phyloP scores from a whole-genome alignment of 2,329 filamentous ascomycete species.

The Colletotrichum sp. region DNA sequence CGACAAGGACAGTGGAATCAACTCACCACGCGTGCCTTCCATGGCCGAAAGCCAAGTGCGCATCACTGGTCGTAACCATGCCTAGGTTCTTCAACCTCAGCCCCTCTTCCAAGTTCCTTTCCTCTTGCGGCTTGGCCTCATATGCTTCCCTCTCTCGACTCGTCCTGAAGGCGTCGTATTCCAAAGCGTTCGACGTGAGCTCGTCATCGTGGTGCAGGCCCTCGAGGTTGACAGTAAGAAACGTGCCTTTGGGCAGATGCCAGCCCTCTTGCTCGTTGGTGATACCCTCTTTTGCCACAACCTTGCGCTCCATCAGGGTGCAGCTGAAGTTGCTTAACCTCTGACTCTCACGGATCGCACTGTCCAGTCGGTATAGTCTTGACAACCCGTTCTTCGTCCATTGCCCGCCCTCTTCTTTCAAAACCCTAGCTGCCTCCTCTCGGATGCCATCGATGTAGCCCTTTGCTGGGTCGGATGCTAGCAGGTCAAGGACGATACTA shows the following conservation, averaged over 20 bases:
- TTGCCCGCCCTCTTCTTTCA: constrained; percentile 35
- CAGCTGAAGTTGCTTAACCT: constrained; percentile 51
- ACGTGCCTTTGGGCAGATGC: constrained; percentile 47
- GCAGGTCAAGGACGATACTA: constrained; percentile 50
- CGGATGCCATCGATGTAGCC: constrained; percentile 43
- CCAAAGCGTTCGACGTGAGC: constrained; percentile 43
- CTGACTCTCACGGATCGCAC: constrained; percentile 58
- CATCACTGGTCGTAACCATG: constrained; percentile 58
- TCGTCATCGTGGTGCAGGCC: constrained; percentile 52
- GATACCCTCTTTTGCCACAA: constrained; percentile 41
- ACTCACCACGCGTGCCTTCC: constrained; percentile 56
- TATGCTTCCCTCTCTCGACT: constrained; percentile 45
- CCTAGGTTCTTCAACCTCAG: constrained; percentile 46
- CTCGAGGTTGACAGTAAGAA: constrained; percentile 47
- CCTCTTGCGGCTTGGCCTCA: constrained; percentile 30
- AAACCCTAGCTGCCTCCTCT: constrained; percentile 43
- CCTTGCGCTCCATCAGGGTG: constrained; percentile 51
- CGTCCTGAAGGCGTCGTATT: constrained; percentile 56
- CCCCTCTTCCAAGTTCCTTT: constrained; percentile 32
- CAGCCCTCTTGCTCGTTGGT: constrained; percentile 46
- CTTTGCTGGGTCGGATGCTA: constrained; percentile 40
- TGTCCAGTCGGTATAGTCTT: constrained; percentile 52
- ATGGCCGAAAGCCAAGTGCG: constrained; percentile 60
- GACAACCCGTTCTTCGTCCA: constrained; percentile 53
- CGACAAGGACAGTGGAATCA: fast-evolving